These are phyloP conservation scores for Phtheirospermum japonicum DNA, from an alignment of 257 asterid species.

Conservation along the genomic window DNA sequence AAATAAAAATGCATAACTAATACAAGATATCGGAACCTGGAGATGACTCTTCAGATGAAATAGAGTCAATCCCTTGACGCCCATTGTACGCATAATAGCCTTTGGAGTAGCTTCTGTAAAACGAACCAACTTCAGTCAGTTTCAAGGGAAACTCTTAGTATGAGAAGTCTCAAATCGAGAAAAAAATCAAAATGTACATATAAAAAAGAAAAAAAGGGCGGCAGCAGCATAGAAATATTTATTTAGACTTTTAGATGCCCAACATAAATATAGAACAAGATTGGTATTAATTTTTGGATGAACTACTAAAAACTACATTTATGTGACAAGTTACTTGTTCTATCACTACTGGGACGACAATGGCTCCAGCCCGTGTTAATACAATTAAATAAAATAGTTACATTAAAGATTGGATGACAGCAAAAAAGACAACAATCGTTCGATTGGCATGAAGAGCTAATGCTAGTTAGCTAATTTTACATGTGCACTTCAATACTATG, in stretches of 20 bases:
- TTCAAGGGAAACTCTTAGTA: conserved; percentile 4
- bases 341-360: conserved; percentile 8
- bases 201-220: too few species aligned
- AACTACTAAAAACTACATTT: conserved; percentile 10
- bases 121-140: conserved; percentile 14
- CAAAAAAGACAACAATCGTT: background rate
- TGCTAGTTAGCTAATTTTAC: too few species aligned
- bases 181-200: background rate
- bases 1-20: background rate
- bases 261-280: background rate
- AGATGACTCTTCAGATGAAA: conserved; percentile 90
- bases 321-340: background rate
- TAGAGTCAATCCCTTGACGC: conserved; percentile 86
- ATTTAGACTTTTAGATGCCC: background rate
- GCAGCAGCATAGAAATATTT: too few species aligned
- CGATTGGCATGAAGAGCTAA: too few species aligned
- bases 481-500: too few species aligned
- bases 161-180: conserved; percentile 4
- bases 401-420: background rate
- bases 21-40: conserved; percentile 47
- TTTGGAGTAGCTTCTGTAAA: conserved; percentile 91
- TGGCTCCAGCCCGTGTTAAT: background rate
- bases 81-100: conserved; percentile 84
- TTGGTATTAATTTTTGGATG: background rate
- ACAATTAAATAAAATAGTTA: conserved; percentile 2